Evolutionary conservation across 2,329 filamentous ascomycete genomes (phyloP).

Genomic region (Dactylellina sp.): DNA sequence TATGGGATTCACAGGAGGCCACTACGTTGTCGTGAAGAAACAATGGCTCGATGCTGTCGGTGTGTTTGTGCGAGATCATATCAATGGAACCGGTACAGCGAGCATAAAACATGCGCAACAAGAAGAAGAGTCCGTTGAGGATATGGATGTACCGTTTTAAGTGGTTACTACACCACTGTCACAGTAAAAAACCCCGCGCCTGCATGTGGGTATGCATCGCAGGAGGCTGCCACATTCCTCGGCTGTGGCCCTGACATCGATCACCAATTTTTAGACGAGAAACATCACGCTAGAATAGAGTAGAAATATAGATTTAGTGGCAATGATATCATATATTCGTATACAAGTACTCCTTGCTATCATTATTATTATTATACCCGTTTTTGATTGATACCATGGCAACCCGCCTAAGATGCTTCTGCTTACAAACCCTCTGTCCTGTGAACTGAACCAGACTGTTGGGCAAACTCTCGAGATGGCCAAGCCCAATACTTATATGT

Average conservation of each 20-base stretch:
- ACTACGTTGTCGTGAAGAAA: constrained; percentile 75
- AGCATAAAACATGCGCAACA: constrained; percentile 60
- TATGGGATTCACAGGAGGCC: constrained; percentile 64
- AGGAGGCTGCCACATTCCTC: not conserved
- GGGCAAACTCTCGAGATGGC: too few relatives aligned
- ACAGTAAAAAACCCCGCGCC: too few relatives aligned
- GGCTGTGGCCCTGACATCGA: not conserved
- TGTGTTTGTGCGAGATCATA: constrained; percentile 70
- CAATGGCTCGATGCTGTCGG: constrained; percentile 72
- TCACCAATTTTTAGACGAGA: not conserved
- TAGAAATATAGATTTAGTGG: constrained; percentile 1
- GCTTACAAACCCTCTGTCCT: too few relatives aligned
- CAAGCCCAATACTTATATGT: too few relatives aligned
- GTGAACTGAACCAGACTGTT: not conserved
- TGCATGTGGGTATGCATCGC: constrained; percentile 1
- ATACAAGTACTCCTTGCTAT: too few relatives aligned
- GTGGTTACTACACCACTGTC: too few relatives aligned
- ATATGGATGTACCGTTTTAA: constrained; percentile 75
- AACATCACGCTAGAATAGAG: constrained; percentile 19
- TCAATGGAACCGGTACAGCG: constrained; percentile 63
- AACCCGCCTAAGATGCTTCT: too few relatives aligned
- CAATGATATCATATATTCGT: constrained; percentile 5
- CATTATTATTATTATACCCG: too few relatives aligned
- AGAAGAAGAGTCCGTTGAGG: constrained; percentile 71
- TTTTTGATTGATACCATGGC: too few relatives aligned